Conservation (phyloP, 2,329 filamentous ascomycete genomes). For the Pseudogymnoascus sp. region DNA sequence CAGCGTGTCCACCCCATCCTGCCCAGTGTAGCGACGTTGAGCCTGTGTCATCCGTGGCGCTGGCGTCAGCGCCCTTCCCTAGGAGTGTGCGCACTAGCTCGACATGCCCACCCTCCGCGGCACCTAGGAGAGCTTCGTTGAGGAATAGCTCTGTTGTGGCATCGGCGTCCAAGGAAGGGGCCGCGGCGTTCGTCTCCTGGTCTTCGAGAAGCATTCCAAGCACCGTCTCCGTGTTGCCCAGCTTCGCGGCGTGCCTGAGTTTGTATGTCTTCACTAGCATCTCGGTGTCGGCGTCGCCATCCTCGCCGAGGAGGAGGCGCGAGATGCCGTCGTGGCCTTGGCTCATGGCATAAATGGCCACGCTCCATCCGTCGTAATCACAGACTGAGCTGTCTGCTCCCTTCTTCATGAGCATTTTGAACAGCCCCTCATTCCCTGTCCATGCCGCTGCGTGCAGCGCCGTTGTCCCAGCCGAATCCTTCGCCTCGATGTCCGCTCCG, state of each 20-base stretch:
- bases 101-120: background rate
- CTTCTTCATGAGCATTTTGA: constrained; percentile 3
- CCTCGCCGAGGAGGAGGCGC: background rate
- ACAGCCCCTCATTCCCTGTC: background rate
- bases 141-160: background rate
- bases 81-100: background rate
- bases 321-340: constrained; percentile 1
- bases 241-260: background rate
- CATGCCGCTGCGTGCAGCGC: background rate
- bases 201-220: background rate
- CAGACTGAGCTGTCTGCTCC: background rate
- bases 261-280: background rate
- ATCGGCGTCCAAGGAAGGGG: background rate
- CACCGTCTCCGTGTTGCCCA: background rate
- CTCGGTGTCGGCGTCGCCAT: background rate
- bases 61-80: background rate
- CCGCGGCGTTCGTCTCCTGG: background rate
- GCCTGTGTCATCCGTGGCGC: background rate
- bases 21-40: background rate
- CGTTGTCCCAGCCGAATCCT: background rate
- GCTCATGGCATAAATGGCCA: background rate
- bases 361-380: constrained; percentile 1
- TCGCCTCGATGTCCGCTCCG: background rate
- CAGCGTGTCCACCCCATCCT: background rate
- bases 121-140: background rate